Conservation (phyloP, 179 eudicot genomes). For the Beta lomatogona region DNA sequence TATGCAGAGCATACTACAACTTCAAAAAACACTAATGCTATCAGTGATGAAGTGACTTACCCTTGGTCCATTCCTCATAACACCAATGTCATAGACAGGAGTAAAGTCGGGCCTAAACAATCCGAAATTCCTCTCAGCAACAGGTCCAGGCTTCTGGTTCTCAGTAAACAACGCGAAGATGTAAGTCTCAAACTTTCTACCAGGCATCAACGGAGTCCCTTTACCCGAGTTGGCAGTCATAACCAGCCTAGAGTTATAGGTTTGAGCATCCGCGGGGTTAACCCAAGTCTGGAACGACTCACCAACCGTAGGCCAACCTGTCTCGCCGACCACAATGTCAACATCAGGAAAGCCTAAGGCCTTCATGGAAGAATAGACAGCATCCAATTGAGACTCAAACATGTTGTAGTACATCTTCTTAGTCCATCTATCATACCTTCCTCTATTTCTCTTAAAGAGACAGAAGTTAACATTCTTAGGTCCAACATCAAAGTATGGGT, state of each 20-base stretch:
- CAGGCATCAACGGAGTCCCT: conserved; percentile 94
- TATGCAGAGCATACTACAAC: too few relatives aligned
- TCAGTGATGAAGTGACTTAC: conserved; percentile 11
- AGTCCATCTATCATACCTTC: conserved; percentile 46
- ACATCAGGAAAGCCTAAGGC: conserved; percentile 64
- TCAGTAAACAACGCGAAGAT: conserved; percentile 77
- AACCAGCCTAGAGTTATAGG: conserved; percentile 61
- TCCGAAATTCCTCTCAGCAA: conserved; percentile 85
- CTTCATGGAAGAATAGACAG: conserved; percentile 64
- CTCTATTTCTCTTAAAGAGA: conserved; percentile 47
- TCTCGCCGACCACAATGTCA: conserved; percentile 78
- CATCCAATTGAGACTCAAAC: conserved; percentile 73
- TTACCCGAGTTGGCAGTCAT: conserved; percentile 48
- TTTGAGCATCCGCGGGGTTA: conserved; percentile 57
- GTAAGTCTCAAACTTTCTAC: conserved; percentile 69
- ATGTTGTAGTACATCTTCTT: conserved; percentile 57
- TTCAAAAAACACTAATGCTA: too few relatives aligned
- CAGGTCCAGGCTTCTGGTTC: conserved; percentile 74
- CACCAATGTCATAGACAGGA: conserved; percentile 75
- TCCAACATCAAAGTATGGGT: conserved; percentile 71
- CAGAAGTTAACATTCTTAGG: conserved; percentile 45
- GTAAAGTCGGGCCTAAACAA: conserved; percentile 77
- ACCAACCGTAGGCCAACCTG: conserved; percentile 87
- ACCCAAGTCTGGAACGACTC: conserved; percentile 59
- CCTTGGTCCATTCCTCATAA: conserved; percentile 44